Percentiles rank a stretch among this genome's conserved stretches.
Conservation (phyloP, 2,329 filamentous ascomycete species). For the Dactylellina haptotyla region DNA sequence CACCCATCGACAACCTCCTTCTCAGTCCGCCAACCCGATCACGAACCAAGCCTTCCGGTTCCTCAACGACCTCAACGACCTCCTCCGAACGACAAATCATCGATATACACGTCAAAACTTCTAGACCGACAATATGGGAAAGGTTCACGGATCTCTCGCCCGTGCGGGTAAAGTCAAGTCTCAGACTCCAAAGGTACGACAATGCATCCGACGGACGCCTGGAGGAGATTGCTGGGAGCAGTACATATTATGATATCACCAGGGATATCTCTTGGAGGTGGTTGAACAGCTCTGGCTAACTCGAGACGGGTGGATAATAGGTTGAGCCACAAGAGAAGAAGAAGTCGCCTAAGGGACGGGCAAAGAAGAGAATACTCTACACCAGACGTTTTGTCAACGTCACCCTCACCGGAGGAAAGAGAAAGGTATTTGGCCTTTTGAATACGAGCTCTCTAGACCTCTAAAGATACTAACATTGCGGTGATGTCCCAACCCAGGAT, state of each 20-base stretch:
- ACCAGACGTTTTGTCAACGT: constrained; percentile 99
- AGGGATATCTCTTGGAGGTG: not conserved
- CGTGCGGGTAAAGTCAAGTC: constrained; percentile 99
- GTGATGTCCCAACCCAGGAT: constrained; percentile 82
- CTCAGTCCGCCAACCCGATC: constrained; percentile 1
- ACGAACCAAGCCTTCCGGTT: not conserved
- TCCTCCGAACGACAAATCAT: not conserved
- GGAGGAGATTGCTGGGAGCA: not conserved
- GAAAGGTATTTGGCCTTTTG: constrained; percentile 76
- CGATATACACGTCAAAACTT: constrained; percentile 2
- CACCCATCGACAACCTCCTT: constrained; percentile 26
- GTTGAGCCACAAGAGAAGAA: constrained; percentile 93
- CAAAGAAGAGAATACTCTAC: constrained; percentile 92
- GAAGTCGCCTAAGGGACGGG: constrained; percentile 96
- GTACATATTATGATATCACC: not conserved
- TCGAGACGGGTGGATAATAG: constrained; percentile 63
- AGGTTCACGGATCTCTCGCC: constrained; percentile 92
- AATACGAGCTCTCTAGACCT: not conserved
- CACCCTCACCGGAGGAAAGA: constrained; percentile 96
- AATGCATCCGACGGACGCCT: constrained; percentile 43
- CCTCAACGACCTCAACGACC: not conserved
- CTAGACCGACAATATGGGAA: constrained; percentile 75
- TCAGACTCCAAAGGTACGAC: constrained; percentile 86
- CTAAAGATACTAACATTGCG: constrained; percentile 28
- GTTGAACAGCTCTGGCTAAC: constrained; percentile 52